A percentile compares a stretch with the other conserved stretches of the same genome.
phyloP scores from a whole-genome alignment of 345 rosid species.

The Cardiospermum halicacabum region DNA sequence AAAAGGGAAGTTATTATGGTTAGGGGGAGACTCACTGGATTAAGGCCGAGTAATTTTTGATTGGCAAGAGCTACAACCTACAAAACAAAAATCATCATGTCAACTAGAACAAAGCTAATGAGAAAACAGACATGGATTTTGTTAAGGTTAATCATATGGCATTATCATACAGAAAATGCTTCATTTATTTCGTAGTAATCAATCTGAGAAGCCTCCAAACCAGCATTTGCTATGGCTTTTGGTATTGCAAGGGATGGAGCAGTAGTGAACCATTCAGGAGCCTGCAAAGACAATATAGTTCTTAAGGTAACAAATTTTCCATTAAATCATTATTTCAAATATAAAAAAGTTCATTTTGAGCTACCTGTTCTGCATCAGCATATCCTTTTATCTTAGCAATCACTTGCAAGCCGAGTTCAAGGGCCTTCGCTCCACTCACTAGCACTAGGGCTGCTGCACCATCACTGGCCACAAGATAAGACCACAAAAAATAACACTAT shows the following conservation, averaged over 20 bases:
- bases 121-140: not conserved
- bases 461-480: conserved; percentile 45
- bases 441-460: conserved; percentile 97
- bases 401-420: conserved; percentile 71
- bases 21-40: conserved; percentile 57
- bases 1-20: not conserved
- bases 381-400: conserved; percentile 81
- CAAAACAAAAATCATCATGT: conserved; percentile 10
- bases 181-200: conserved; percentile 95
- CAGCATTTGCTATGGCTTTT: conserved; percentile 80
- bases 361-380: conserved; percentile 94
- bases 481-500: no score
- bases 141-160: conserved; percentile 8
- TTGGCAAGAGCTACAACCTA: conserved; percentile 91
- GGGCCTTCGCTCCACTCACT: conserved; percentile 82
- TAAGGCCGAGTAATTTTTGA: conserved; percentile 68
- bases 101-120: not conserved
- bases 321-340: conserved; percentile 3
- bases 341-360: not conserved
- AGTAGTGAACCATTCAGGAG: conserved; percentile 85
- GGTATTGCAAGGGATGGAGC: conserved; percentile 92
- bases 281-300: conserved; percentile 34
- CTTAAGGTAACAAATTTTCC: conserved; percentile 11
- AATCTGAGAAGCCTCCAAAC: conserved; percentile 72
- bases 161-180: conserved; percentile 72